These are phyloP conservation scores for Diaporthe ampelina DNA, from an alignment of 2,329 filamentous ascomycete genomes.

Conservation along the genomic window DNA sequence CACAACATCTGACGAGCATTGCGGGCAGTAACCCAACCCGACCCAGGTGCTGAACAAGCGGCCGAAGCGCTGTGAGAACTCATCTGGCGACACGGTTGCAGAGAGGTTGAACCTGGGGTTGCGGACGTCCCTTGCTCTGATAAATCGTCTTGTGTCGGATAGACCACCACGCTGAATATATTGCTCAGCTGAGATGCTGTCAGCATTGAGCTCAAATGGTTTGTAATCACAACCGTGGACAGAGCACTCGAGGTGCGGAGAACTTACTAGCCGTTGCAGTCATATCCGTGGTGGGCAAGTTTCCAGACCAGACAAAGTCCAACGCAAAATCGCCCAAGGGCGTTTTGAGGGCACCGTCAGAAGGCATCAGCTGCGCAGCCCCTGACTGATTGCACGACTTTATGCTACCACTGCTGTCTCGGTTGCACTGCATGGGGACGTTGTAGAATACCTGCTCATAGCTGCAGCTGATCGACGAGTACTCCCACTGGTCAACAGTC, in stretches of 20 bases:
- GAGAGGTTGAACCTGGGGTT: conserved; percentile 33
- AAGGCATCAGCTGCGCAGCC: background rate
- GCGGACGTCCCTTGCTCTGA: background rate
- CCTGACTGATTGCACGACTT: conserved; percentile 18
- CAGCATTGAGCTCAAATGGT: background rate
- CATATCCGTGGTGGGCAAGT: conserved; percentile 1
- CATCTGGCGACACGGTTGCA: background rate
- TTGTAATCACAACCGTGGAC: background rate
- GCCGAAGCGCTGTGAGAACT: conserved; percentile 38
- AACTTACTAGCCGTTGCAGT: conserved; percentile 30
- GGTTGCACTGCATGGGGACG: conserved; percentile 32
- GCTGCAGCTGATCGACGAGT: conserved; percentile 42
- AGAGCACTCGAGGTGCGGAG: background rate
- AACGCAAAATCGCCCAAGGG: conserved; percentile 31
- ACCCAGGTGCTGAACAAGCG: conserved; percentile 43
- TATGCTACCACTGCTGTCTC: background rate
- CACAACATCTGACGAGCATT: conserved; percentile 22
- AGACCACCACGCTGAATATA: conserved; percentile 29
- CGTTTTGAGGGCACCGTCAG: background rate
- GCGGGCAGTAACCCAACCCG: conserved; percentile 41
- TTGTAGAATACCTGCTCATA: conserved; percentile 39
- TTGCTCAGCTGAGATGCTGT: conserved; percentile 20
- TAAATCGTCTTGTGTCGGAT: background rate
- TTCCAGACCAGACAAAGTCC: conserved; percentile 31
- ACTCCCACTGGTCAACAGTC: conserved; percentile 29